Base-by-base conservation (phyloP, 2,329 filamentous ascomycete species). In the Furcasterigmium sp. region DNA sequence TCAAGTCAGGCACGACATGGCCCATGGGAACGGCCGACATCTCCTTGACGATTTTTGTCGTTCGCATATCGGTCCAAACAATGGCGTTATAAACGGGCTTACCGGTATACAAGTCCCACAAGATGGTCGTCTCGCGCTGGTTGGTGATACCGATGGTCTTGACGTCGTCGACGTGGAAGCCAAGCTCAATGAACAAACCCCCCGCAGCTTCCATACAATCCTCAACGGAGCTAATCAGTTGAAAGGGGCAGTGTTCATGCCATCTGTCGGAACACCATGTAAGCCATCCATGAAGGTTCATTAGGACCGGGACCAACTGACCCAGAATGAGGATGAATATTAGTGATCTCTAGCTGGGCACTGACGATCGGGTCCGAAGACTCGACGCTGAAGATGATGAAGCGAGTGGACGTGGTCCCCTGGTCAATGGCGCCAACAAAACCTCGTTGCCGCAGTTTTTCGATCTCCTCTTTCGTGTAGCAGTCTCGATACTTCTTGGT, bases 341-440 rank as follows among this genome's bases (percentile, higher is more conserved):
- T 91, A 51, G 81, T 80, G 58, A 95, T 91, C 61, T 94, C 88
- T 51, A 91, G 82, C 66, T 95, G 90, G 61, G 95, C 88, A 53
- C 82, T 84, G 29, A 86, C 88, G 36, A 93, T 78, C 4, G 87
- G 86, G 46, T 85, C 81, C 43, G 90, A 89, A 34, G 78, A 69
- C 32, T 35, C 32, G 51, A 80, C 81, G 64, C 95, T 83, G 68
- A 95, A 95, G 59, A 96, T 91, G 54, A 95, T 78, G 66, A 95
- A 95, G 29, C 90, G 79, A 26, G 89, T 87, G 46, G 86, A 91
- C 25, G 90, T 95, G 11, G 90, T 95, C 46, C 90, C 90, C 58
- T 94, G 88, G 60, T 95, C 90, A 60, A 95, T 91, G 53, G 86
- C 87, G 47, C 89, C 90, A 47, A 95, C 84, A 57, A 87, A 95